Percentiles rank a stretch among this genome's conserved stretches.
Evolutionary conservation across 352 stramenopile genomes (phyloP).

Genomic region (Globisporangium cylindrosporum): DNA sequence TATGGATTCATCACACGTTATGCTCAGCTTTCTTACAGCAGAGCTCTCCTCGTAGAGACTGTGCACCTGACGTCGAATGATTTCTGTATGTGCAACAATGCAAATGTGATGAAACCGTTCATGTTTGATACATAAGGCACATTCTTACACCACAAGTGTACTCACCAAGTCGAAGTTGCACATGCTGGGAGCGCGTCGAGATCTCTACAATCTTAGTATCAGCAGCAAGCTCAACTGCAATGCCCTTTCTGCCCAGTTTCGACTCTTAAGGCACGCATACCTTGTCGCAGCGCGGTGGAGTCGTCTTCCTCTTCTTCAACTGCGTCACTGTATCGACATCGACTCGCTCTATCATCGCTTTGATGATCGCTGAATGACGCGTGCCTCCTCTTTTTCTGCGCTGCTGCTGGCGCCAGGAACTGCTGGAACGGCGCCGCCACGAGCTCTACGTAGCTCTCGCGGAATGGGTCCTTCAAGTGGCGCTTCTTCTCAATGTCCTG

Average conservation of each 20-base stretch:
- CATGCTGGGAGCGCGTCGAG: conserved; percentile 13
- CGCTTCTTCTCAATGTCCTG: conserved; percentile 38
- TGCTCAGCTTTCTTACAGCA: background rate
- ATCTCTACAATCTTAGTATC: conserved; percentile 1
- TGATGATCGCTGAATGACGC: background rate
- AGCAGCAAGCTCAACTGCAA: background rate
- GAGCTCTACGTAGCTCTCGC: conserved; percentile 30
- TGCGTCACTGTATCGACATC: background rate
- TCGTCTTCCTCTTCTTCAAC: background rate
- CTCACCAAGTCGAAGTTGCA: conserved; percentile 13
- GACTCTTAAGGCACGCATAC: too few relatives aligned
- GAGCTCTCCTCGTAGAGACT: background rate
- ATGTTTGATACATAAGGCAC: background rate
- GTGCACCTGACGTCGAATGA: background rate
- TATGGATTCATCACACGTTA: background rate
- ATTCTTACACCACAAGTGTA: background rate
- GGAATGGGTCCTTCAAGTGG: conserved; percentile 35
- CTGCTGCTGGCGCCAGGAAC: background rate
- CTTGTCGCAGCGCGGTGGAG: conserved; percentile 2
- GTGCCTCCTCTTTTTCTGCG: background rate
- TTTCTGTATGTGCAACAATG: background rate
- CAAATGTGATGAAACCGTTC: background rate
- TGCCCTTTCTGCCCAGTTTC: background rate
- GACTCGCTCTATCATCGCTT: background rate
- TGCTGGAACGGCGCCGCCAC: conserved; percentile 27